A percentile compares a stretch with the other conserved stretches of the same genome.
phyloP scores from a whole-genome alignment of 371 early-diverging fungal genomes.

The Funneliformis caledonium region DNA sequence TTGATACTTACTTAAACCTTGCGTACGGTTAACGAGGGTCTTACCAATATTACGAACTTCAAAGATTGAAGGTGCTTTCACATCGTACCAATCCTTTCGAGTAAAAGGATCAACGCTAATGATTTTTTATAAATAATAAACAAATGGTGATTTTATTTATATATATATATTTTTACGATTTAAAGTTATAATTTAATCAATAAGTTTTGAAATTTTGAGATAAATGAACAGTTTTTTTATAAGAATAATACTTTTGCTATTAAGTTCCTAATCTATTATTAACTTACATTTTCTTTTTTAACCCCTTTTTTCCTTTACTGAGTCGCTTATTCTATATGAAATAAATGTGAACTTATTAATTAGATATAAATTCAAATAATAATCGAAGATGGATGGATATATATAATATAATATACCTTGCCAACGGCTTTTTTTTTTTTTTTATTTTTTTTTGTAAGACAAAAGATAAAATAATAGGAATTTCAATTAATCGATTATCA shows the following conservation, averaged over 20 bases:
- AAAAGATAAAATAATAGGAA: no score
- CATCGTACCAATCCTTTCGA: constrained; percentile 99
- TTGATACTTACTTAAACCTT: constrained; percentile 87
- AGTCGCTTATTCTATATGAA: constrained; percentile 61
- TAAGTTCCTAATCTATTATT: background rate
- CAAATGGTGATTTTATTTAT: background rate
- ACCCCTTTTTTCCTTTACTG: constrained; percentile 96
- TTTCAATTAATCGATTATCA: no score
- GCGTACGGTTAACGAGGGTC: constrained; percentile 99
- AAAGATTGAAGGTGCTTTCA: constrained; percentile 98
- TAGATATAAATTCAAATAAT: background rate
- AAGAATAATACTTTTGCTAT: constrained; percentile 12
- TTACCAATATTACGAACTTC: constrained; percentile 94
- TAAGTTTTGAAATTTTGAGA: constrained; percentile 37
- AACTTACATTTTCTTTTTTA: constrained; percentile 96
- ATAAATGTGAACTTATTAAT: background rate
- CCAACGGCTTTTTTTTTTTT: constrained; percentile 34
- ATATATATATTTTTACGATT: no score
- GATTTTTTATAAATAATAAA: background rate
- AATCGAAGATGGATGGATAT: background rate
- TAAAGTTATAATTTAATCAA: background rate
- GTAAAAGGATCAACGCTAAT: constrained; percentile 61
- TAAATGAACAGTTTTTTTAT: background rate
- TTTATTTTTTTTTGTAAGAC: no score
- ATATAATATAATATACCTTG: constrained; percentile 18